Evolutionary conservation across 257 asterid genomes (phyloP).

Genomic region (Ballota nigra): DNA sequence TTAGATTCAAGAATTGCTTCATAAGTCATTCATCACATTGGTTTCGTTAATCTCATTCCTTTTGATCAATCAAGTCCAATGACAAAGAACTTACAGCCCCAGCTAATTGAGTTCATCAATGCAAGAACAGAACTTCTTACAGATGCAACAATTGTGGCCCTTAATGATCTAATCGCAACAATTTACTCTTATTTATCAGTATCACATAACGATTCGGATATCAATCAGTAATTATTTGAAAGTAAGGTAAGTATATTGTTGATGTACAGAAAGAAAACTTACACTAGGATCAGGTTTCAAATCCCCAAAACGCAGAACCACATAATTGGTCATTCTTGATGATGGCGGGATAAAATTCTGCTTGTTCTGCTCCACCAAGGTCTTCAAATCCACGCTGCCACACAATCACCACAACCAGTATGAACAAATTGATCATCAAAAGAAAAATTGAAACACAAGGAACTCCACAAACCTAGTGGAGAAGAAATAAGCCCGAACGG

Average conservation of each 20-base stretch:
- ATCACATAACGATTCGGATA: neutral
- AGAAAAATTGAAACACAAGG: neutral
- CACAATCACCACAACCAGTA: conserved; percentile 19
- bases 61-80: neutral
- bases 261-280: conserved; percentile 19
- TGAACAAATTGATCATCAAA: neutral
- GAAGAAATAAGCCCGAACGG: conserved; percentile 92
- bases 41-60: neutral
- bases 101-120: neutral
- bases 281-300: conserved; percentile 56
- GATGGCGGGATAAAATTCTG: conserved; percentile 73
- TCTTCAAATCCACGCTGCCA: conserved; percentile 87
- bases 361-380: conserved; percentile 82
- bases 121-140: neutral
- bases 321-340: conserved; percentile 91
- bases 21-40: neutral
- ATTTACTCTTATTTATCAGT: neutral
- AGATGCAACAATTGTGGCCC: neutral
- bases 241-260: neutral
- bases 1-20: neutral
- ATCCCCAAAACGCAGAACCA: conserved; percentile 76
- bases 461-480: conserved; percentile 67
- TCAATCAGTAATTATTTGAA: neutral
- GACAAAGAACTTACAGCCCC: neutral
- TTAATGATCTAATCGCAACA: neutral